Percentiles rank a stretch among this genome's conserved stretches.
Conservation (phyloP, 768 basidiomycete species). For the Podaxis sp. region DNA sequence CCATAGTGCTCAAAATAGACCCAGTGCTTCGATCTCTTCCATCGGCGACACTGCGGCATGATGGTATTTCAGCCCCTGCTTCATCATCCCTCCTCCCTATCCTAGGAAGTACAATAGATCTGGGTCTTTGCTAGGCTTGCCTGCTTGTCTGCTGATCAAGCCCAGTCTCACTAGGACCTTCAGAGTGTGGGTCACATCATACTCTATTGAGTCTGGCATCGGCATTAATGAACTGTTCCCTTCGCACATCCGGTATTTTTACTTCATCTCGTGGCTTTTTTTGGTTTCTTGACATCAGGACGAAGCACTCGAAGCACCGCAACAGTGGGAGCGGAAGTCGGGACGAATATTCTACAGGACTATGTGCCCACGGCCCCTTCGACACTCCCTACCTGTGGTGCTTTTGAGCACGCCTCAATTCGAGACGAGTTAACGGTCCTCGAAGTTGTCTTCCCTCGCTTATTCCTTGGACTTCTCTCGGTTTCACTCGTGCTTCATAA, state of each 20-base stretch:
- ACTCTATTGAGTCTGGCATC: not conserved
- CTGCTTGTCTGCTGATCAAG: not conserved
- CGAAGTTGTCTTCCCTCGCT: not conserved
- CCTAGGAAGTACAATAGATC: not conserved
- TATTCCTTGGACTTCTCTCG: not conserved
- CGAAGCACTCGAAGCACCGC: not conserved
- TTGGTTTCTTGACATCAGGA: constrained; percentile 3
- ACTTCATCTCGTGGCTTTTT: not conserved
- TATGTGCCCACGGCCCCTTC: not conserved
- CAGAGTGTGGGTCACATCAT: constrained; percentile 8
- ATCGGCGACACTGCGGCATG: constrained; percentile 10
- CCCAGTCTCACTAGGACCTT: not conserved
- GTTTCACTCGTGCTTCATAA: not conserved
- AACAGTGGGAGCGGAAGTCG: not conserved
- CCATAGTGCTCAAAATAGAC: not conserved
- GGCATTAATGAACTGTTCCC: not conserved
- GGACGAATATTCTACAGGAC: not conserved
- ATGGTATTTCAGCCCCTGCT: constrained; percentile 1
- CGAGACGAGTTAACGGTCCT: not conserved
- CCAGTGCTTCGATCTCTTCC: not conserved
- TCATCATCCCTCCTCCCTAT: not conserved
- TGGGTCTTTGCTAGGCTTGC: not conserved
- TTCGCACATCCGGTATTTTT: constrained; percentile 11
- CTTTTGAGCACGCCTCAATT: not conserved
- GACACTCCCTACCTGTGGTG: not conserved